These are phyloP conservation scores for Lecanicillium sp. DNA, from an alignment of 2,329 filamentous ascomycete genomes.

Conservation along the genomic window DNA sequence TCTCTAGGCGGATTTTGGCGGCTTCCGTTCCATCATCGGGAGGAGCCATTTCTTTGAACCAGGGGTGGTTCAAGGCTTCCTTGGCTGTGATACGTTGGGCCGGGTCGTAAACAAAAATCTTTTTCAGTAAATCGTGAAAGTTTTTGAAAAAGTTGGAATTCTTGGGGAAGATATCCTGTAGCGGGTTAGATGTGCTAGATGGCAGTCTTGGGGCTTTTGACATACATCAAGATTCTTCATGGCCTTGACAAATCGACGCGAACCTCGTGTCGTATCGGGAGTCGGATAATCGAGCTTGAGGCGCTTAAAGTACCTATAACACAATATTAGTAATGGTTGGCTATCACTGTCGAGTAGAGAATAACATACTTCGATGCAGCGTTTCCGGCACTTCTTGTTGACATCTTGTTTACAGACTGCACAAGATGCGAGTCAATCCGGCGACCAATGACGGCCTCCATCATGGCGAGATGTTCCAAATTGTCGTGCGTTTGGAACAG, in stretches of 20 bases:
- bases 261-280: slow-evolving; percentile 54
- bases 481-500: slow-evolving; percentile 68
- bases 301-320: slow-evolving; percentile 55
- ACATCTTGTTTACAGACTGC: slow-evolving; percentile 38
- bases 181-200: not conserved
- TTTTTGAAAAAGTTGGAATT: slow-evolving; percentile 51
- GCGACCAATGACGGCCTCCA: slow-evolving; percentile 57
- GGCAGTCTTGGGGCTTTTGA: not conserved
- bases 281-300: slow-evolving; percentile 57
- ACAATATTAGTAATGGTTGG: slow-evolving; percentile 18
- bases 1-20: slow-evolving; percentile 51
- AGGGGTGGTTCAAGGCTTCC: slow-evolving; percentile 56
- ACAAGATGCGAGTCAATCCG: slow-evolving; percentile 53
- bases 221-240: slow-evolving; percentile 60
- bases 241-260: slow-evolving; percentile 59
- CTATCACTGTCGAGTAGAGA: not conserved
- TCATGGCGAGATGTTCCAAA: slow-evolving; percentile 64
- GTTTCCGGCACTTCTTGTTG: slow-evolving; percentile 47
- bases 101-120: slow-evolving; percentile 63
- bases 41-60: slow-evolving; percentile 56
- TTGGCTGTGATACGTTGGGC: slow-evolving; percentile 57
- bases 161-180: slow-evolving; percentile 55
- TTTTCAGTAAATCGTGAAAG: slow-evolving; percentile 56
- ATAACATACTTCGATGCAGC: slow-evolving; percentile 53
- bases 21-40: slow-evolving; percentile 63